These are phyloP conservation scores for Eucalyptus sp. DNA, from an alignment of 345 rosid species.

Conservation along the genomic window DNA sequence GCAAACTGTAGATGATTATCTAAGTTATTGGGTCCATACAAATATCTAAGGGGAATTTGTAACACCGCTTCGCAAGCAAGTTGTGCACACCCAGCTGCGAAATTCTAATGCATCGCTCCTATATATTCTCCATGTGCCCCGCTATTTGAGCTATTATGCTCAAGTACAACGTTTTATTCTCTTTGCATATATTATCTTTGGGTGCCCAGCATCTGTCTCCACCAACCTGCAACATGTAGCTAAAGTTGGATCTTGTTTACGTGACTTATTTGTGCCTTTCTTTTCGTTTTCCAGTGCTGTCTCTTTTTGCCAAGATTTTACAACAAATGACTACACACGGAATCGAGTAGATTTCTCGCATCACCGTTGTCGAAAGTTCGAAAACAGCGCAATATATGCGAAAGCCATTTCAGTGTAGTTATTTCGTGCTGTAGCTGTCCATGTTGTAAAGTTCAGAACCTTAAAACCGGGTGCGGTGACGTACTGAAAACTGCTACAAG, in stretches of 20 bases:
- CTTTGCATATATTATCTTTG: background rate
- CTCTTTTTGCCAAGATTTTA: background rate
- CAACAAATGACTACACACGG: background rate
- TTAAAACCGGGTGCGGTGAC: background rate
- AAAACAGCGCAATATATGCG: background rate
- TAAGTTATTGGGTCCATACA: background rate
- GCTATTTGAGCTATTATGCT: background rate
- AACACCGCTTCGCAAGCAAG: background rate
- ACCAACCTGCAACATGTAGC: background rate
- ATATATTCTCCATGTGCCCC: background rate
- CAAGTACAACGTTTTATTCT: background rate
- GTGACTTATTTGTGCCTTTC: background rate
- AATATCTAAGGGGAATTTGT: background rate
- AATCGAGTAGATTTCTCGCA: background rate
- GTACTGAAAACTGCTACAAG: background rate
- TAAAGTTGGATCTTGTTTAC: background rate
- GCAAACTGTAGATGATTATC: background rate
- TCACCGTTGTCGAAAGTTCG: background rate
- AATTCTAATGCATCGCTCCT: background rate
- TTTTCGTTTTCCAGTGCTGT: background rate
- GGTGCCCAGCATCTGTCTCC: background rate
- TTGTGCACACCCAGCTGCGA: background rate
- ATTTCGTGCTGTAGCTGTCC: background rate
- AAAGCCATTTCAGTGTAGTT: background rate
- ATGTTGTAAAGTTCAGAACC: background rate